Conservation (phyloP, 768 basidiomycete genomes). For the Holtermannia corniformis region DNA sequence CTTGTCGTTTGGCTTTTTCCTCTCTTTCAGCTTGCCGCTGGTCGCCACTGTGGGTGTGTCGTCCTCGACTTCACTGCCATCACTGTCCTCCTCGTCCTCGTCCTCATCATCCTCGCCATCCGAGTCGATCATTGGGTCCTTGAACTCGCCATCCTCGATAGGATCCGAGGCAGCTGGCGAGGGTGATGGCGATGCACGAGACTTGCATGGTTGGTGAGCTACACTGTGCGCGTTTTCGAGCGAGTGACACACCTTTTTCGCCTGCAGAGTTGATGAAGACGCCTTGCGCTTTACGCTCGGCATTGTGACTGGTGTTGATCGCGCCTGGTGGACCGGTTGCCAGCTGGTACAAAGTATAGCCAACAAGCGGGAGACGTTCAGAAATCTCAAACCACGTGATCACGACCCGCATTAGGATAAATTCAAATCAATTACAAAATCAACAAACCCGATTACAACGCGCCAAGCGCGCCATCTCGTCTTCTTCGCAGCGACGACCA, state of each 20-base stretch:
- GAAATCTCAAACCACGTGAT: not conserved
- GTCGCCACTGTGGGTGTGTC: constrained; percentile 4
- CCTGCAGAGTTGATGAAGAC: not conserved
- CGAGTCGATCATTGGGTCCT: constrained; percentile 20
- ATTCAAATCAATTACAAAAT: no score
- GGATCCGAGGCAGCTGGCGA: no score
- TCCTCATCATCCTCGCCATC: constrained; percentile 11
- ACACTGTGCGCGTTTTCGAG: not conserved
- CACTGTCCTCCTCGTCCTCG: constrained; percentile 15
- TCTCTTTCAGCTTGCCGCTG: constrained; percentile 14
- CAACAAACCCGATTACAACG: no score
- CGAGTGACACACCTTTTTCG: not conserved
- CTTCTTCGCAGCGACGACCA: no score
- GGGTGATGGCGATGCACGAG: constrained; percentile 1
- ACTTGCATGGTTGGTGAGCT: not conserved
- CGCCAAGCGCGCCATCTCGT: no score
- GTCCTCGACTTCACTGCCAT: constrained; percentile 13
- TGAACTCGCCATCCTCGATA: constrained; percentile 4
- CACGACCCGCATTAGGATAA: no score
- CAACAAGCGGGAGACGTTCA: no score
- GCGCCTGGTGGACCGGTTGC: no score
- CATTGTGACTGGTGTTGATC: no score
- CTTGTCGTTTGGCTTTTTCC: constrained; percentile 15
- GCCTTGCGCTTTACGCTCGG: constrained; percentile 9
- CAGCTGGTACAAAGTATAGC: no score